phyloP scores from a whole-genome alignment of 2,329 filamentous ascomycete genomes.

The Cytospora piceicola region DNA sequence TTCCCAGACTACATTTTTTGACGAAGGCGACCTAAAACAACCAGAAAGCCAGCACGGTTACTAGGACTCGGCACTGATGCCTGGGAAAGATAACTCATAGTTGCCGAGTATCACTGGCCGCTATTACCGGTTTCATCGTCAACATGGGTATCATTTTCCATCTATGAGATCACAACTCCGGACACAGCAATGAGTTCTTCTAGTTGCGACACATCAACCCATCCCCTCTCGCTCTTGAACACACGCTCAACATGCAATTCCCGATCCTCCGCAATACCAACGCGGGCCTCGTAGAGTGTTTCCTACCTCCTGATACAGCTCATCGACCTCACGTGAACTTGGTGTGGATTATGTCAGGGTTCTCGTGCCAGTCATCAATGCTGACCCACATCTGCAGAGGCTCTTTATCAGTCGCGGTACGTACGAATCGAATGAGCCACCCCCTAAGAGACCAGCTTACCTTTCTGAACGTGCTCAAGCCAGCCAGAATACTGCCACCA shows the following conservation, averaged over 20 bases:
- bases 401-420: not conserved
- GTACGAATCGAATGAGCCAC: slow-evolving; percentile 2
- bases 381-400: slow-evolving; percentile 92
- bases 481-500: slow-evolving; percentile 93
- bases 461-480: slow-evolving; percentile 97
- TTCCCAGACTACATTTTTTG: not conserved
- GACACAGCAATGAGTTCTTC: slow-evolving; percentile 24
- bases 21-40: not conserved
- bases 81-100: not conserved
- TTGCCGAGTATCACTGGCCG: not conserved
- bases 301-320: not conserved
- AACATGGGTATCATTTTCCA: slow-evolving; percentile 32
- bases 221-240: slow-evolving; percentile 24
- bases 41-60: not conserved
- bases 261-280: not conserved
- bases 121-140: slow-evolving; percentile 19
- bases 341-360: slow-evolving; percentile 97
- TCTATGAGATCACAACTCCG: slow-evolving; percentile 31
- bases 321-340: slow-evolving; percentile 75
- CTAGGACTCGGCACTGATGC: not conserved
- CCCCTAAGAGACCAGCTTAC: slow-evolving; percentile 51
- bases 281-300: not conserved
- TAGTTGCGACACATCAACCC: slow-evolving; percentile 26
- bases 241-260: slow-evolving; percentile 6
- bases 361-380: slow-evolving; percentile 99